Conservation (phyloP, 768 basidiomycete genomes). For the Russula sp. region DNA sequence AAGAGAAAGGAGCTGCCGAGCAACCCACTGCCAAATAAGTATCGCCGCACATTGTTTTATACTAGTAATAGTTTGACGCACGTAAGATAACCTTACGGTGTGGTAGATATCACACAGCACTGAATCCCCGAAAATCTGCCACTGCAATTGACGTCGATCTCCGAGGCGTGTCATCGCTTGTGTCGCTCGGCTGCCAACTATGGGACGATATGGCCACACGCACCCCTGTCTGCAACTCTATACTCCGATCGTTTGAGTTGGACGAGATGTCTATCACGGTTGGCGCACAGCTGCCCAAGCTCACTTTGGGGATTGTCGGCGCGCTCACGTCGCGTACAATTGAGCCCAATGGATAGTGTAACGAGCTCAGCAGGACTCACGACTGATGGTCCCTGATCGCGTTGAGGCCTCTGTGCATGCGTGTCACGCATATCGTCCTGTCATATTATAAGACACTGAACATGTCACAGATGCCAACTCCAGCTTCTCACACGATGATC, state of each 20-base stretch:
- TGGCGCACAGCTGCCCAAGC: neutral
- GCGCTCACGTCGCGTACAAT: neutral
- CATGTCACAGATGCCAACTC: neutral
- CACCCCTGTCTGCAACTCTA: neutral
- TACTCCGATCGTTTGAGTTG: neutral
- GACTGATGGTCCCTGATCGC: neutral
- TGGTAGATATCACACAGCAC: neutral
- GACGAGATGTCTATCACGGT: neutral
- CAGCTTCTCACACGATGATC: conserved; percentile 4
- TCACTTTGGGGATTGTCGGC: neutral
- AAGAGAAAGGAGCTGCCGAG: conserved; percentile 50
- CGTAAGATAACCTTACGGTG: neutral
- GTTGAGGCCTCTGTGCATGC: conserved; percentile 10
- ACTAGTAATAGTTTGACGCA: neutral
- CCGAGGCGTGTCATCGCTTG: neutral
- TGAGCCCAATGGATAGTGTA: neutral
- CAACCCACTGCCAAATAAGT: conserved; percentile 55
- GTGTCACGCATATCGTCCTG: conserved; percentile 19
- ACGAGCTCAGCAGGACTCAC: conserved; percentile 1
- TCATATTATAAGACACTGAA: neutral
- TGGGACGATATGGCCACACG: neutral
- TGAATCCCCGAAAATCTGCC: neutral
- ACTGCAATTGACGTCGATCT: no score
- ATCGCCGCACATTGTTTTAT: neutral
- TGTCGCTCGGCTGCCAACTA: neutral